These are phyloP conservation scores for Mortierella claussenii DNA, from an alignment of 192 early-diverging fungal genomes.

Conservation along the genomic window DNA sequence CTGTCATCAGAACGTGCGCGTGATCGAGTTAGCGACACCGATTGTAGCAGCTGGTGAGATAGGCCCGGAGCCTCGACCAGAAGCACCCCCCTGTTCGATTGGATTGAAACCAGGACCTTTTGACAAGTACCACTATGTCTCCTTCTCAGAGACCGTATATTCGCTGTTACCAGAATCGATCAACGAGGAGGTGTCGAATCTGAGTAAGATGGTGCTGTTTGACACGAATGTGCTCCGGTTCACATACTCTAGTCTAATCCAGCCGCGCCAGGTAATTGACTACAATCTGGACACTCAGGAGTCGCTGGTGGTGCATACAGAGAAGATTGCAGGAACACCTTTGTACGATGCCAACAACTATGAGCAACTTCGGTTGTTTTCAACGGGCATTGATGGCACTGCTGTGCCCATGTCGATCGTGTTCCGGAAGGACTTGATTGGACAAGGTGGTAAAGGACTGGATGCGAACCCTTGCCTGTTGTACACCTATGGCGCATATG, in stretches of 20 bases:
- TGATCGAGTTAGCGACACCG: constrained; percentile 55
- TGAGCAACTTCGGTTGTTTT: constrained; percentile 57
- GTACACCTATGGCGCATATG: constrained; percentile 86
- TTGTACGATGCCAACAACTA: constrained; percentile 57
- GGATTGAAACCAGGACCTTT: constrained; percentile 45
- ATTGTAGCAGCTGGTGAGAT: background rate
- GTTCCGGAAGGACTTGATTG: constrained; percentile 55
- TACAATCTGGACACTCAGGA: constrained; percentile 66
- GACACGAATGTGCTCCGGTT: constrained; percentile 57
- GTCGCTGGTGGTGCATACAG: constrained; percentile 47
- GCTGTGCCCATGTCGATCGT: constrained; percentile 74
- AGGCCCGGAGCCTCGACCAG: background rate
- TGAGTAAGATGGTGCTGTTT: constrained; percentile 57
- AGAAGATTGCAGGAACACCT: constrained; percentile 18
- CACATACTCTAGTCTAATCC: constrained; percentile 57
- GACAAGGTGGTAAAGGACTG: constrained; percentile 24
- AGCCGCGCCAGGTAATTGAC: constrained; percentile 66
- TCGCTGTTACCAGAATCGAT: constrained; percentile 61
- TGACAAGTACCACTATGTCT: constrained; percentile 65
- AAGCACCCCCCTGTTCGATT: constrained; percentile 26
- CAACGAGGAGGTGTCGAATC: constrained; percentile 60
- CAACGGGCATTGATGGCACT: constrained; percentile 51
- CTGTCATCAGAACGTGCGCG: constrained; percentile 69
- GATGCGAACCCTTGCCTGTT: constrained; percentile 69
- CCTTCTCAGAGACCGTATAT: constrained; percentile 66